Evolutionary conservation across 2,329 filamentous ascomycete species (phyloP).

Genomic region (Metarhizium guizhouense): DNA sequence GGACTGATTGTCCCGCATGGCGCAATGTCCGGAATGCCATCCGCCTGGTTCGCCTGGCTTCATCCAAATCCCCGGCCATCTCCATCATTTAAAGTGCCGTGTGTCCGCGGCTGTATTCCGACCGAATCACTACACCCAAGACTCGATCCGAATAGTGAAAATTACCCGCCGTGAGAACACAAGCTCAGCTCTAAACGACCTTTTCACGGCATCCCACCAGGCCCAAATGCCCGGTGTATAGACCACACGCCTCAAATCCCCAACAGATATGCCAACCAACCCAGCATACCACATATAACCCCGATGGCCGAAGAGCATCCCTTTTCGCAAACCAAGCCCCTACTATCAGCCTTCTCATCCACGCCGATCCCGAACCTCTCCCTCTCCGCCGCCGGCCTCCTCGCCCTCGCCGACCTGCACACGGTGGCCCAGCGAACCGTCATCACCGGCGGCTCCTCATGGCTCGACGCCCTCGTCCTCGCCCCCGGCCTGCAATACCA

Average conservation of each 20-base stretch:
- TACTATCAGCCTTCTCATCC: conserved; percentile 33
- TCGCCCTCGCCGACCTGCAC: conserved; percentile 50
- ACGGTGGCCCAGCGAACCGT: conserved; percentile 47
- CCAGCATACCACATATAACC: not conserved
- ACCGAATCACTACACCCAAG: too few species aligned
- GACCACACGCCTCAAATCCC: too few species aligned
- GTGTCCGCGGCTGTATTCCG: too few species aligned
- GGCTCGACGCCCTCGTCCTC: conserved; percentile 47
- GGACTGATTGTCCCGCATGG: not conserved
- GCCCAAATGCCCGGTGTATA: too few species aligned
- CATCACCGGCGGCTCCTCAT: conserved; percentile 45
- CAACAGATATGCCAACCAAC: too few species aligned
- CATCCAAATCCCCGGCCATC: too few species aligned
- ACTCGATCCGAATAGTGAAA: too few species aligned
- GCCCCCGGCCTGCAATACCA: conserved; percentile 54
- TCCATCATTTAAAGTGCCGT: too few species aligned
- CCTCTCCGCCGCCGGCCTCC: conserved; percentile 43
- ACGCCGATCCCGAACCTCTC: conserved; percentile 36
- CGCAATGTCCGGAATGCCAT: not conserved
- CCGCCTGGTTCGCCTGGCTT: too few species aligned
- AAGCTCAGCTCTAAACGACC: too few species aligned
- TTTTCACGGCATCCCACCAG: too few species aligned
- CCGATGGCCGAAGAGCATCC: not conserved
- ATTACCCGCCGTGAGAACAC: too few species aligned
- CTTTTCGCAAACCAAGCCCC: conserved; percentile 8